Base-by-base conservation (phyloP, 352 stramenopile genomes). In the Labyrinthula sp. region DNA sequence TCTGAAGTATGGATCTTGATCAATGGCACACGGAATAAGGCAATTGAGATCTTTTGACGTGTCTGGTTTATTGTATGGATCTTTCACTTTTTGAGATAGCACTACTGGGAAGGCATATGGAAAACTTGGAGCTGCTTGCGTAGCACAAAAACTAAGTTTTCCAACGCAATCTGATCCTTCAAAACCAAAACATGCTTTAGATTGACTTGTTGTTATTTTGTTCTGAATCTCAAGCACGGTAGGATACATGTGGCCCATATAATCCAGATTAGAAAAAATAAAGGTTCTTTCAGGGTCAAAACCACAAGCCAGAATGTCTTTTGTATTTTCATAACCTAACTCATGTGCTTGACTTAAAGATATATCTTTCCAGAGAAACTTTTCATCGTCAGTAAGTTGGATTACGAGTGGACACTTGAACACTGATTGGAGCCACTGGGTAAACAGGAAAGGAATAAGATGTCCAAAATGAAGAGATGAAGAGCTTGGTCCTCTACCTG, bases 331-430 rank as follows among this genome's bases (percentile, higher is more conserved):
- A 48, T 80, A 83, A 38, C 86, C 93, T 61, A 99, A 81, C 22
- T 72, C 54, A 36, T 84, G 70, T 49, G 45, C 56, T 24, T 82
- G 50, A 35, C 82, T 62, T 24, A 89, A 49, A 49, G 77, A 78
- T 34, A 72, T 47, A 6, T 68, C 61, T 46, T 98, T 98, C 68
- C 95, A 99, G 6, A 99, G 60, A 56, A 97, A 99, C 67, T 99
- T 99, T 61, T 99, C 90, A 63, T 99, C 91, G 62, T 99, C 92
- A 2, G 91, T 99, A 40, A 99, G 82, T 69, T 99, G 91, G 62
- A 99, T 95, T 48, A 99, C 90, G 38, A 99, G 71, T 8, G 91
- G 91, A 59, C 92, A 87, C 41, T 95, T 71, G 55, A 99, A 99
- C 33, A 91, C 89, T 50, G 91, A 81, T 62, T 96, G 87, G 21